Conservation (phyloP, 2,329 filamentous ascomycete species). For the Fusarium sp. region DNA sequence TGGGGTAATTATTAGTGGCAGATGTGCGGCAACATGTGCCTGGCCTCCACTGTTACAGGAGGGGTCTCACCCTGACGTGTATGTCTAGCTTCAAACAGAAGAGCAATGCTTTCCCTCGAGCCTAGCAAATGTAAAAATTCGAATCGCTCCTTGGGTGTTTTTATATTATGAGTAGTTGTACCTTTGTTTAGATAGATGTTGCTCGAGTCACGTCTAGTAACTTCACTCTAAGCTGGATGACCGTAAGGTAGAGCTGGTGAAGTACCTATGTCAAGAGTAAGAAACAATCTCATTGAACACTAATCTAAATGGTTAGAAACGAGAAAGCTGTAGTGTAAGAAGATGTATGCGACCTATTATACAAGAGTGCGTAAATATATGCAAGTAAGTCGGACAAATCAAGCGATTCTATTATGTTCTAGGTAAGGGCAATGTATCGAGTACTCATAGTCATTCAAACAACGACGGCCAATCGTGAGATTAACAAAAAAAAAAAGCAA, state of each 20-base stretch:
- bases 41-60: background rate
- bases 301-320: background rate
- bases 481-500: background rate
- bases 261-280: background rate
- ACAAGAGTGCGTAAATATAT: background rate
- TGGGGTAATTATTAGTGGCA: slow-evolving; percentile 42
- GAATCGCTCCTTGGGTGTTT: background rate
- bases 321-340: background rate
- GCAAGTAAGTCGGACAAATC: background rate
- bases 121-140: background rate
- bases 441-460: background rate
- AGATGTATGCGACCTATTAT: background rate
- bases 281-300: background rate
- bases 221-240: background rate
- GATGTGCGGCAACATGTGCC: slow-evolving; percentile 29
- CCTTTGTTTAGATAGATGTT: no score
- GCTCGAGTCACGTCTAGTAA: no score
- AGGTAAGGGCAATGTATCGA: background rate
- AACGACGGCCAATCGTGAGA: background rate
- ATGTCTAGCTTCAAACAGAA: background rate
- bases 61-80: slow-evolving; percentile 9
- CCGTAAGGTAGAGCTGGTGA: background rate
- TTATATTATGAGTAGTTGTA: background rate
- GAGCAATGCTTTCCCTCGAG: background rate
- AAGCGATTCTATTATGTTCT: background rate